Evolutionary conservation across 345 rosid species (phyloP).

Genomic region (Dimocarpus longan): DNA sequence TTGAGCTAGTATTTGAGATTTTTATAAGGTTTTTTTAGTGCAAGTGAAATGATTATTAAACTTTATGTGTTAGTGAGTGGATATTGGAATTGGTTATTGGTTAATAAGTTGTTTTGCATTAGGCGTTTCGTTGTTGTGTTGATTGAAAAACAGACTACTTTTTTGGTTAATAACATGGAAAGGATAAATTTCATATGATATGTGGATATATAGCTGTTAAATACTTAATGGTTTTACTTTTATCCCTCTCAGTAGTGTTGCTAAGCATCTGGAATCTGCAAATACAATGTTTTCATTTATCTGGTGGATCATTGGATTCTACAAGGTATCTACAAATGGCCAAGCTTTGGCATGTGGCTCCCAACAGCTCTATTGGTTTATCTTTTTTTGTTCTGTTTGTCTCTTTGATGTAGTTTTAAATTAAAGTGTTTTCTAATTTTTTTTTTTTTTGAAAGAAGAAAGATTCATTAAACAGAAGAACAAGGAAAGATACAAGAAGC

Average conservation of each 20-base stretch:
- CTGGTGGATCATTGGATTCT: conserved; percentile 99
- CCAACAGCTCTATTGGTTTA: conserved; percentile 91
- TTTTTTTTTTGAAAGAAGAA: no score
- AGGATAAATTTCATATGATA: neutral
- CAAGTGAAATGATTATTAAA: neutral
- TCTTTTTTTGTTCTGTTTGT: conserved; percentile 3
- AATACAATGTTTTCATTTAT: conserved; percentile 97
- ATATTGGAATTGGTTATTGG: conserved; percentile 1
- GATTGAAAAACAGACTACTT: neutral
- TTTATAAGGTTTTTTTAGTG: neutral
- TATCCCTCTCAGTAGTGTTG: conserved; percentile 48
- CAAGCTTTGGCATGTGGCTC: conserved; percentile 66
- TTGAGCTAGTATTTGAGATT: neutral
- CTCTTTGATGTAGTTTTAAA: neutral
- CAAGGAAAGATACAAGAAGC: no score
- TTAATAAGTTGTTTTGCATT: neutral
- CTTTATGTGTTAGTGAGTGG: neutral
- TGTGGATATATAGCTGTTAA: conserved; percentile 8
- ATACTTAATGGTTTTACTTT: conserved; percentile 15
- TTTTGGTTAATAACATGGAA: no score
- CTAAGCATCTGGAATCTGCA: conserved; percentile 94
- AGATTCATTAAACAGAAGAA: no score
- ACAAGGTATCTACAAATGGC: conserved; percentile 95
- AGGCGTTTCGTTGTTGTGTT: neutral
- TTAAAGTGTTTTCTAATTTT: conserved; percentile 9